Base-by-base conservation (phyloP, 2,329 filamentous ascomycete species). In the Neoscytalidium dimidiatum region DNA sequence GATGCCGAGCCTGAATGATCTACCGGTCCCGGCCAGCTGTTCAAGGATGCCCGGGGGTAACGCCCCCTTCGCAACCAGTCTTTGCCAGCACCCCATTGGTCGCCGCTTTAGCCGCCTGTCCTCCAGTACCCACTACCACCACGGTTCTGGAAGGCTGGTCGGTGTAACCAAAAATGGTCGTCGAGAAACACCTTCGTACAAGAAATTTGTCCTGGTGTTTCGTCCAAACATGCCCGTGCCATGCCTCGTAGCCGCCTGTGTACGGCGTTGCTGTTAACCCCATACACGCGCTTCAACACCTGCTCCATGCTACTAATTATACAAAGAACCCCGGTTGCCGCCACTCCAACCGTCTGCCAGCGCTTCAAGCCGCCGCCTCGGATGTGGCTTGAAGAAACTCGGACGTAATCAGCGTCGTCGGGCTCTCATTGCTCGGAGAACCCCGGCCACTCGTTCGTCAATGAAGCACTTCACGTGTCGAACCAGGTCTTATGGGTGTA, bases 401-500 rank as follows among this genome's bases (percentile, higher is more conserved):
- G 31, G 28, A 26, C 21, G 33, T 23, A 41, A 28, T n/a, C 52
- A 41, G 33, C 52, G 41, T 41, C 11, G 17, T 26, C 35, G 53
- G 13, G 23, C 31, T 29, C 7, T 29, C 35, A 41, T 44, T 43
- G 35, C 35, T 44, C 35, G 17, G 38, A 44, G 33, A 29, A 7
- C 46, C 19, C 11, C 11, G 23, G 23, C 35, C 26, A 43, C 53
- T 35, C 29, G 35, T 58, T 44, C 53, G 35, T 43, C 35, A 28
- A n/a, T 58, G 53, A 58, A 21, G 53, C 53, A 58, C n/a, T 58
- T 43, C 53, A 58, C 53, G 53, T 58, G 53, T 58, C 53, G 35
- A 41, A 21, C 14, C 31, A 56, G 52, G 52, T 28, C 29, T 17
- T 7, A 21, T 41, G 13, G 53, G 53, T 58, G 17, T 58, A 58